Conservation (phyloP, 2,329 filamentous ascomycete species). For the Sclerotinia glacialis region DNA sequence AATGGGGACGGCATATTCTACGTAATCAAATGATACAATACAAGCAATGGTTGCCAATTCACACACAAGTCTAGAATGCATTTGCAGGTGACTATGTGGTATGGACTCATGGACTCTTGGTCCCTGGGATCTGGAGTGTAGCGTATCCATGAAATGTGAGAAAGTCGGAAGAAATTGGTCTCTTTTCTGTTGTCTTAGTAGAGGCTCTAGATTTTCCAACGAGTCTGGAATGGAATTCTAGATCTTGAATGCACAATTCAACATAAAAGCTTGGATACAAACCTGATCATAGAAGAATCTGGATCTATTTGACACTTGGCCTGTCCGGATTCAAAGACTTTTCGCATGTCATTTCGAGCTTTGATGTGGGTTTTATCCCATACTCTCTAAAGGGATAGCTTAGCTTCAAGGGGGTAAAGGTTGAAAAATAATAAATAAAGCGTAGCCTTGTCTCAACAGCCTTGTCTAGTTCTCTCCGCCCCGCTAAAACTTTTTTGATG, state of each 20-base stretch:
- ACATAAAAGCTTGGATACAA: conserved; percentile 20
- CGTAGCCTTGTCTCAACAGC: neutral
- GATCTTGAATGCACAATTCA: conserved; percentile 6
- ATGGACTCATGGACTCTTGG: neutral
- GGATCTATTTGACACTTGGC: neutral
- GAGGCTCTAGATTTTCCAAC: conserved; percentile 1
- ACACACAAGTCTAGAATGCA: neutral
- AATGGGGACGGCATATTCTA: conserved; percentile 27
- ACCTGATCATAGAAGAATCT: conserved; percentile 11
- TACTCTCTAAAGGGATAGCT: neutral
- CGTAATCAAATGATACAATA: conserved; percentile 29
- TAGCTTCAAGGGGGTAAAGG: neutral
- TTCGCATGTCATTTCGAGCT: neutral
- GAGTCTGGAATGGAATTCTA: neutral
- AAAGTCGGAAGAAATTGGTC: neutral
- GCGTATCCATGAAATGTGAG: neutral
- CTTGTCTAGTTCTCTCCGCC: neutral
- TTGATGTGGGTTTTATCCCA: conserved; percentile 4
- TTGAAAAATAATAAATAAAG: neutral
- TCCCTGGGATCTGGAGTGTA: neutral
- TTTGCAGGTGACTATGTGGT: neutral
- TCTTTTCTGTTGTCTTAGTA: neutral
- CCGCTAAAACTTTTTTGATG: conserved; percentile 11
- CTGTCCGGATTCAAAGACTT: neutral
- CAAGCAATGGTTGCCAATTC: conserved; percentile 14